Evolutionary conservation across 202 grass and related monocot genomes (phyloP).

Genomic region (Brachypodium distachyon): DNA sequence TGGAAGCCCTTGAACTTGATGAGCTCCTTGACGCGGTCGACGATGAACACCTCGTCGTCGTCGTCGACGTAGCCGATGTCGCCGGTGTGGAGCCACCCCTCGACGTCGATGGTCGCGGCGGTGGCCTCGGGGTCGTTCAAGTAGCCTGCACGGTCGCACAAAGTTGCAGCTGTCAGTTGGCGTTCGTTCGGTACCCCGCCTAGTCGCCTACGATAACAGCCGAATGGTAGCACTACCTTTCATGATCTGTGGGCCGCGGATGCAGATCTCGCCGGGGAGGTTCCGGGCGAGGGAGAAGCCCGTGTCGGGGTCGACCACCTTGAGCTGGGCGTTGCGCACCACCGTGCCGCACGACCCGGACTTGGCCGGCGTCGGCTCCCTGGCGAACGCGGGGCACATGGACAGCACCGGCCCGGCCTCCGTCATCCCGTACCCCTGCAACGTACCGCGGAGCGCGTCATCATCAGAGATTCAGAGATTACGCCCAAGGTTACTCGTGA

Average conservation of each 20-base stretch:
- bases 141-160: constrained; percentile 43
- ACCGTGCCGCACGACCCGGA: constrained; percentile 80
- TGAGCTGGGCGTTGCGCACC: constrained; percentile 85
- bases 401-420: constrained; percentile 96
- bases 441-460: too few relatives aligned
- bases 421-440: constrained; percentile 93
- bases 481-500: too few relatives aligned
- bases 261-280: constrained; percentile 87
- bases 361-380: constrained; percentile 57
- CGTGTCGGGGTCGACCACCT: constrained; percentile 82
- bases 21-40: constrained; percentile 97
- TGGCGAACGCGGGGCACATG: constrained; percentile 88
- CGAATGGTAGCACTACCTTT: too few relatives aligned
- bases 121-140: constrained; percentile 73
- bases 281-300: constrained; percentile 64
- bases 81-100: constrained; percentile 89
- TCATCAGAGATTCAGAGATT: too few relatives aligned
- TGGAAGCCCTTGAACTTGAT: constrained; percentile 98
- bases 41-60: constrained; percentile 94
- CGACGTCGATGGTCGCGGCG: constrained; percentile 56
- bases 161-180: background rate
- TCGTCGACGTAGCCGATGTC: constrained; percentile 84
- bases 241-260: constrained; percentile 97
- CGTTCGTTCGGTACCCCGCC: too few relatives aligned
- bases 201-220: too few relatives aligned